phyloP scores from a whole-genome alignment of 2,329 filamentous ascomycete genomes.

The Achaetomium macrosporum region DNA sequence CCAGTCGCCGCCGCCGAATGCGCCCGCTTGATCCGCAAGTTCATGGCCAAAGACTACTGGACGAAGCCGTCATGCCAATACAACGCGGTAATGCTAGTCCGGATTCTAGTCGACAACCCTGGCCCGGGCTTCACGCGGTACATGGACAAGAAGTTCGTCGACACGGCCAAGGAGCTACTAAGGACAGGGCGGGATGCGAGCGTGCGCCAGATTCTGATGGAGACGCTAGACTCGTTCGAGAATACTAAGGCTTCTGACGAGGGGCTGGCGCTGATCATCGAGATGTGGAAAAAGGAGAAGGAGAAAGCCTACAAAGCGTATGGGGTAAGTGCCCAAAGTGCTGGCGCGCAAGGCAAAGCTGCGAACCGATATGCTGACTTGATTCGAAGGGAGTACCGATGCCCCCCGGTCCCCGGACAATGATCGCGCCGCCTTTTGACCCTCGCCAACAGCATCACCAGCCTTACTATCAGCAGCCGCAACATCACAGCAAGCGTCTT shows the following conservation, averaged over 20 bases:
- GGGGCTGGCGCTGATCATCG: slow-evolving; percentile 61
- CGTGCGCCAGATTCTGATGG: slow-evolving; percentile 79
- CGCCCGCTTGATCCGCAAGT: slow-evolving; percentile 75
- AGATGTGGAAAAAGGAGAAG: slow-evolving; percentile 91
- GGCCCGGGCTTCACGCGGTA: slow-evolving; percentile 87
- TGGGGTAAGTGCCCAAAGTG: slow-evolving; percentile 38
- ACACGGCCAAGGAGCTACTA: slow-evolving; percentile 68
- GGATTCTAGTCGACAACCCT: slow-evolving; percentile 89
- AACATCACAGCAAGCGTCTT: slow-evolving; percentile 46
- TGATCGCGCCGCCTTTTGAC: slow-evolving; percentile 38
- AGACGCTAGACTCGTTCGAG: slow-evolving; percentile 77
- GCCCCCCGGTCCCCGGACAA: slow-evolving; percentile 26
- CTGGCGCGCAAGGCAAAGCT: not conserved
- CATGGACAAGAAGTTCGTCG: slow-evolving; percentile 77
- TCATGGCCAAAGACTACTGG: slow-evolving; percentile 66
- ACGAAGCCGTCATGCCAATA: slow-evolving; percentile 70
- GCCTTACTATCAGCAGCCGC: slow-evolving; percentile 31
- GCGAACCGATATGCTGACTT: not conserved
- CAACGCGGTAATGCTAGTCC: slow-evolving; percentile 91
- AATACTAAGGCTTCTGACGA: slow-evolving; percentile 66
- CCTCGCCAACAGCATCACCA: slow-evolving; percentile 29
- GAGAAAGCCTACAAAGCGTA: slow-evolving; percentile 51
- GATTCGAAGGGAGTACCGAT: slow-evolving; percentile 23
- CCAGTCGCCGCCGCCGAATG: slow-evolving; percentile 78
- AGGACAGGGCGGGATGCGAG: slow-evolving; percentile 64